Conservation (phyloP, 345 rosid genomes). For the Heritiera littoralis region DNA sequence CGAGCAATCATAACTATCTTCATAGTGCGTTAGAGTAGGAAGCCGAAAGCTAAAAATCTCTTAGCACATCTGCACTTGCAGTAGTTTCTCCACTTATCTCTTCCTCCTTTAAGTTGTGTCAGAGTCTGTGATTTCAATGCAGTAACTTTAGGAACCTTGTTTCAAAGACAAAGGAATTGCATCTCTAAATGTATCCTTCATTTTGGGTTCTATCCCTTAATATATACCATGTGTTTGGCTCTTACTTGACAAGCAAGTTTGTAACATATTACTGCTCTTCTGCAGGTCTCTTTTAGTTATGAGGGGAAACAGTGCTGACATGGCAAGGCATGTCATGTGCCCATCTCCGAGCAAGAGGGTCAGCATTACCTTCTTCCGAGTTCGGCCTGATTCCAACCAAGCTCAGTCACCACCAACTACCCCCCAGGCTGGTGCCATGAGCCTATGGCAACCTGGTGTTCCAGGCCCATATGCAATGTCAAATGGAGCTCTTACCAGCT, state of each 20-base stretch:
- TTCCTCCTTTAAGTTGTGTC: not conserved
- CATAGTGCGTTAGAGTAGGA: not conserved
- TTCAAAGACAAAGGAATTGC: not conserved
- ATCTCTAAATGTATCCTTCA: not conserved
- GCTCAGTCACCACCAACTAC: slow-evolving; percentile 51
- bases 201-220: not conserved
- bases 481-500: slow-evolving; percentile 46
- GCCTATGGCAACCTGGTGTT: slow-evolving; percentile 62
- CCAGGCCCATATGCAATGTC: slow-evolving; percentile 44
- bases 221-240: not conserved
- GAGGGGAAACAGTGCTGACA: slow-evolving; percentile 89
- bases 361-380: slow-evolving; percentile 78
- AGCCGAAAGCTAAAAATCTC: not conserved
- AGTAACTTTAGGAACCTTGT: not conserved
- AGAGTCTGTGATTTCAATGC: not conserved
- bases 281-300: slow-evolving; percentile 79
- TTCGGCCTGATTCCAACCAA: slow-evolving; percentile 54
- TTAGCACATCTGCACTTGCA: not conserved
- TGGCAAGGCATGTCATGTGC: slow-evolving; percentile 87
- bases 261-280: slow-evolving; percentile 5
- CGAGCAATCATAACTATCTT: not conserved
- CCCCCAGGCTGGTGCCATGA: slow-evolving; percentile 59
- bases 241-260: slow-evolving; percentile 6
- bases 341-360: slow-evolving; percentile 65
- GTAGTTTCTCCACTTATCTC: not conserved